Evolutionary conservation across 805 yeast species (phyloP), one percentile per base, ranked within the genome.

Genomic region (Saccharomycopsis lassenensis): DNA sequence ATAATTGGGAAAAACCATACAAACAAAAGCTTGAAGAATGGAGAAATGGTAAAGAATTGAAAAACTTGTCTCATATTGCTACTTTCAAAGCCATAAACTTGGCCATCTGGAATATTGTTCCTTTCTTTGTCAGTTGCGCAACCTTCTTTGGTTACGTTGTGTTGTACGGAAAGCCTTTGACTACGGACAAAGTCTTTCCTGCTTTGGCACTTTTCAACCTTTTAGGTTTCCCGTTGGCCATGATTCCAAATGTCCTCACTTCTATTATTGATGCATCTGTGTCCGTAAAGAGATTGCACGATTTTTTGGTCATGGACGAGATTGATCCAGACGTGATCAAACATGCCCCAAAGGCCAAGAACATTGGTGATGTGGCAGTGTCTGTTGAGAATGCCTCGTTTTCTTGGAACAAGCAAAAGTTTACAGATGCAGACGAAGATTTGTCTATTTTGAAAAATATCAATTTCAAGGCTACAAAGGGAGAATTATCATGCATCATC

Each of bases 1-100:
- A 91, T 52, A 94, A 93, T 2, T 91, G 99, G 99, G 99, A 91
- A 59, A 61, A 55, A 22, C 94, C 97, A 3, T 86, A 84, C 54
- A 71, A 73, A 51, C 69, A 66, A 20, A 80, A 79, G 48, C 65
- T 93, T 40, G 72, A 73, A 46, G 61, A 75, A 50, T 94, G 89
- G 16, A 79, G 99, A 68, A 85, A 89, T 52, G 83, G 83, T 31
- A 77, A 78, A 49, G 95, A 87, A 58, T 69, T 87, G 55, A 66
- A 66, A 21, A 87, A 82, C 48, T 67, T 91, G 57, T 74, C 68
- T 47, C 73, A 63, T 48, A 78, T 85, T 63, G 87, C 93, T 48
- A 55, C 73, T 18, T 73, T 77, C 50, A 69, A 71, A 48, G 89
- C 94, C 2, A 56, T 76, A 30, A 69, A 82, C 22, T 70, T 66